A percentile compares a stretch with the other conserved stretches of the same genome.
Conservation (phyloP, 2,329 filamentous ascomycete genomes). For the Diaporthe caulivora region DNA sequence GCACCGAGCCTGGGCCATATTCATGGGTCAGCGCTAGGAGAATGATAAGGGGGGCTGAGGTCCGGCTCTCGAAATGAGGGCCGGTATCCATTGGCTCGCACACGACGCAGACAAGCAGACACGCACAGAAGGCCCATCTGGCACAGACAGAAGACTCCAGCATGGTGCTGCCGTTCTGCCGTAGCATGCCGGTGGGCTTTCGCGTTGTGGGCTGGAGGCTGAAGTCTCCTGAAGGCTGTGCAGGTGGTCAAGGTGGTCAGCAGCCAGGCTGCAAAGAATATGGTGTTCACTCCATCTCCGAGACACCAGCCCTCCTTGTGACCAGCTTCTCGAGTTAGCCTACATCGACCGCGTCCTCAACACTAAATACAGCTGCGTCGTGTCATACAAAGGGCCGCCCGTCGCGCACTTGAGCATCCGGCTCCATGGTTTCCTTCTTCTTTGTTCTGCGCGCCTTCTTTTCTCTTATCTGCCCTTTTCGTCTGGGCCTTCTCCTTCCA, state of each 20-base stretch:
- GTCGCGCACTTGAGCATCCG: not conserved
- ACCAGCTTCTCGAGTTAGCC: not conserved
- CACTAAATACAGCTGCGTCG: not conserved
- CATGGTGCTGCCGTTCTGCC: conserved; percentile 1
- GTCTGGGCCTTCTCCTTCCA: not conserved
- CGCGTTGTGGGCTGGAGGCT: not conserved
- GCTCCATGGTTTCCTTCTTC: not conserved
- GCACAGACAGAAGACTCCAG: too few species aligned
- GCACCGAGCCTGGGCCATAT: conserved; percentile 4
- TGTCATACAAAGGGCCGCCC: conserved; percentile 7
- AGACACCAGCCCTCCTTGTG: conserved; percentile 19
- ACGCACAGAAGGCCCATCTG: not conserved
- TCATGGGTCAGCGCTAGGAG: conserved; percentile 17
- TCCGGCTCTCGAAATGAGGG: conserved; percentile 1
- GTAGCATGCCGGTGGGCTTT: conserved; percentile 1
- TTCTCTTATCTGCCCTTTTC: not conserved
- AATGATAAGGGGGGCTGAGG: conserved; percentile 13
- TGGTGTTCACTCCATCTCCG: conserved; percentile 34
- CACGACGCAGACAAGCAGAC: conserved; percentile 10
- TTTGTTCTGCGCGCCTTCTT: conserved; percentile 11
- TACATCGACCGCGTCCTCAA: not conserved
- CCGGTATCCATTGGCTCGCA: not conserved
- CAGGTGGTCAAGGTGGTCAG: conserved; percentile 18
- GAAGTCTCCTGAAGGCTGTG: not conserved
- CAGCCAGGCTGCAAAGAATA: conserved; percentile 23